Evolutionary conservation across 1,284 basidiomycete genomes (phyloP).

Genomic region (Ustilago hordei): DNA sequence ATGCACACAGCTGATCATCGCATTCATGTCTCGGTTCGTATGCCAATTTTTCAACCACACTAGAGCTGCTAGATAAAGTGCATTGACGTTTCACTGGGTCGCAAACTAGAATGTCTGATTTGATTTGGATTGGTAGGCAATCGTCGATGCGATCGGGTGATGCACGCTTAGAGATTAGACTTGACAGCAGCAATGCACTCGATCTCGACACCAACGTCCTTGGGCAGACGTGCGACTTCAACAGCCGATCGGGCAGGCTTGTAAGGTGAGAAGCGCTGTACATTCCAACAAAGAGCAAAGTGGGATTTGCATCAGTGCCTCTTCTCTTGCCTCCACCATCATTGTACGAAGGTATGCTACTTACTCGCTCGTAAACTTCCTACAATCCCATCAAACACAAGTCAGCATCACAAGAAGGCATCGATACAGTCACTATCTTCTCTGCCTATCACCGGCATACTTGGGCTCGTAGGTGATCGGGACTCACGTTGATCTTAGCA

Average conservation of each 20-base stretch:
- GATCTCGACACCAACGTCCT: conserved; percentile 87
- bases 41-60: too few species aligned
- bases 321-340: background rate
- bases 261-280: conserved; percentile 71
- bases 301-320: background rate
- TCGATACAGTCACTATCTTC: too few species aligned
- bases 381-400: background rate
- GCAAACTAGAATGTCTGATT: background rate
- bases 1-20: conserved; percentile 14
- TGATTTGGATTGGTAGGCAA: background rate
- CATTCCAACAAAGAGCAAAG: background rate
- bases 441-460: too few species aligned
- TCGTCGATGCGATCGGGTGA: background rate
- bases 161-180: conserved; percentile 32
- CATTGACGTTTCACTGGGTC: conserved; percentile 3
- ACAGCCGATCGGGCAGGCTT: conserved; percentile 88
- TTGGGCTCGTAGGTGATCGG: background rate
- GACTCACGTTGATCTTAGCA: conserved; percentile 78
- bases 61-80: background rate
- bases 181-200: conserved; percentile 80
- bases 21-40: background rate
- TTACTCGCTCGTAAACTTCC: conserved; percentile 68
- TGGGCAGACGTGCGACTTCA: conserved; percentile 79
- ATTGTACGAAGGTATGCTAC: background rate
- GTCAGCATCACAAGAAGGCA: too few species aligned